These are phyloP conservation scores for Kuraishia molischiana DNA, from an alignment of 805 yeast species.

Conservation along the genomic window DNA sequence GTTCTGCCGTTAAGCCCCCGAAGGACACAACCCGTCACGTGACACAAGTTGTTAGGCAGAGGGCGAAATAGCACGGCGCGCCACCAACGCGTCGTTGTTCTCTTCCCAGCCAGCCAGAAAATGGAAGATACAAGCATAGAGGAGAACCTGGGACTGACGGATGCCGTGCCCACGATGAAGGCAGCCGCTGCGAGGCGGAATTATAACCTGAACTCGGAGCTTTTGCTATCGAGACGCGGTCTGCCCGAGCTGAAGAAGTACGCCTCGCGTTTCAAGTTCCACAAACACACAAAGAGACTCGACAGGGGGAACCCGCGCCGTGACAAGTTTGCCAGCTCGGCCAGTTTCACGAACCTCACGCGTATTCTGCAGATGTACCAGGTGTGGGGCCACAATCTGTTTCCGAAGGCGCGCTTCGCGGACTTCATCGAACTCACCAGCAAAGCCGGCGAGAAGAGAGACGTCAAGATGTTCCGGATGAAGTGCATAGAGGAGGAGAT, in stretches of 20 bases:
- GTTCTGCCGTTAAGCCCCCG: too few species aligned
- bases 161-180: not conserved
- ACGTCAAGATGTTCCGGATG: constrained; percentile 31
- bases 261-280: constrained; percentile 23
- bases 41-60: too few species aligned
- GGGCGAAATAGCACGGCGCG: too few species aligned
- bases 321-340: constrained; percentile 24
- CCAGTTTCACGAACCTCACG: constrained; percentile 39
- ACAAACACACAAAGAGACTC: constrained; percentile 9
- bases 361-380: constrained; percentile 49
- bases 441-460: constrained; percentile 34
- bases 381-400: constrained; percentile 67
- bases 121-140: constrained; percentile 1
- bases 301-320: constrained; percentile 9
- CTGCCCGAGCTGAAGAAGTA: constrained; percentile 37
- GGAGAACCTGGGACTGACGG: not conserved
- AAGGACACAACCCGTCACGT: too few species aligned
- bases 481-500: constrained; percentile 28
- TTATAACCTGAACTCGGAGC: constrained; percentile 33
- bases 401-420: constrained; percentile 69
- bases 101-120: not conserved
- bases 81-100: too few species aligned
- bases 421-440: constrained; percentile 54
- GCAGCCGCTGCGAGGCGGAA: constrained; percentile 5
- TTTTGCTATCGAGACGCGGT: constrained; percentile 45